Evolutionary conservation across 2,329 filamentous ascomycete genomes (phyloP), one percentile per base, ranked within the genome.

Genomic region (Fusarium irregulare): DNA sequence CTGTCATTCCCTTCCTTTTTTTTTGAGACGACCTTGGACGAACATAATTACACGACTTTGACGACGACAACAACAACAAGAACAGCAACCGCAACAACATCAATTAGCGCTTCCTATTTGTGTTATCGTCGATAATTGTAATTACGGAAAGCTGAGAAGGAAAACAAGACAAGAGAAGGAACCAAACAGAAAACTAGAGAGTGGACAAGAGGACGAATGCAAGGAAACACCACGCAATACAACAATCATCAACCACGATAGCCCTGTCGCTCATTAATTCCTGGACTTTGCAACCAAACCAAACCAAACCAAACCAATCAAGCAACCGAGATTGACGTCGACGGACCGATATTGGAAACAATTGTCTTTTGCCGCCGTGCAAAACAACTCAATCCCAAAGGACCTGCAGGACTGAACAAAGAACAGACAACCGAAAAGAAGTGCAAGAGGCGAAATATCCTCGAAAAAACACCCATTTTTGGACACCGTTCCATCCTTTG

Each of bases 71-170:
- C 27, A 28, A 40, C 48, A 51, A 41, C 34, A 51, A 27, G 23
- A 32, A 18, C n/a, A 51, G 20, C 32, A 51, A 27, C 34, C 41
- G 20, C 32, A 34, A 34, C 14, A 51, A 51, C 21, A 51, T 41
- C 57, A 66, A 69, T 54, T 30, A 61, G 64, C 68, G 64, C 64
- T 70, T 51, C 54, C 23, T 59, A 67, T 67, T 70, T 64, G 58
- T 68, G 70, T 68, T 53, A 75, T 76, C 60, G 71, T 74, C 73
- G 63, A 74, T 58, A 66, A 70, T 64, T 60, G 72, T 59, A 64
- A 53, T 57, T 61, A 63, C 34, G 58, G 64, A 60, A 54, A 27
- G 21, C 42, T 48, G 61, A 54, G 48, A 32, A 21, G 16, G 18
- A 20, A 47, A 9, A 28, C 3, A 20, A 49, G 23, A 68, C 51